phyloP scores from a whole-genome alignment of 208 protist species.

The Leptomonas pyrrhocoris region DNA sequence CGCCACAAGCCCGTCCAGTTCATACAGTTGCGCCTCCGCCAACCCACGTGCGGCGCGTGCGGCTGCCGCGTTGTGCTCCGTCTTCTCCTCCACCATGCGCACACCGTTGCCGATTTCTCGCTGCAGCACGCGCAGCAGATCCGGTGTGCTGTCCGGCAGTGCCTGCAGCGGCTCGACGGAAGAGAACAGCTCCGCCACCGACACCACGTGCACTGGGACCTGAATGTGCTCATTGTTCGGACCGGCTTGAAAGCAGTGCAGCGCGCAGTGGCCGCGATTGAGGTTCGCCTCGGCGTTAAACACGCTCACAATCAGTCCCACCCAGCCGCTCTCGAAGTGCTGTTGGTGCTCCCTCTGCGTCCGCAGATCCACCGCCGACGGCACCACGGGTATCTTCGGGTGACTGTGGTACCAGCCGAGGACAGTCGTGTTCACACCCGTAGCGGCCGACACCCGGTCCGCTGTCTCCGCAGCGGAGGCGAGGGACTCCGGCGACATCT shows the following conservation, averaged over 20 bases:
- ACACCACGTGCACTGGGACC: conserved; percentile 49
- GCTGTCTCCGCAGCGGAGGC: conserved; percentile 61
- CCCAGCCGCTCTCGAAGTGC: conserved; percentile 76
- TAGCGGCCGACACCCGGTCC: conserved; percentile 41
- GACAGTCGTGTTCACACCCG: conserved; percentile 47
- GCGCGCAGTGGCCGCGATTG: conserved; percentile 41
- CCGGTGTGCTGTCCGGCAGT: conserved; percentile 16
- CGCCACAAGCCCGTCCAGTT: conserved; percentile 46
- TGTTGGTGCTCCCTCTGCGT: conserved; percentile 81
- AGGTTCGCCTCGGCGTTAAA: conserved; percentile 57
- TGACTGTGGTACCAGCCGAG: conserved; percentile 93
- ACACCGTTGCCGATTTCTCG: conserved; percentile 40
- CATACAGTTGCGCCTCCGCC: conserved; percentile 44
- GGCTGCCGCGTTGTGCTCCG: conserved; percentile 26
- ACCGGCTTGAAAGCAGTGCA: conserved; percentile 77
- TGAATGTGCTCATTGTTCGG: conserved; percentile 43
- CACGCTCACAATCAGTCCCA: conserved; percentile 86
- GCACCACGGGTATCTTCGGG: conserved; percentile 73
- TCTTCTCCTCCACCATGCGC: conserved; percentile 29
- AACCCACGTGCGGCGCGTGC: conserved; percentile 44
- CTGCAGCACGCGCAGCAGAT: conserved; percentile 33
- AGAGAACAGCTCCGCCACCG: conserved; percentile 27
- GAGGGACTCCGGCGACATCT: conserved; percentile 62
- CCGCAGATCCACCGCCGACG: conserved; percentile 72
- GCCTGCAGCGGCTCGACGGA: conserved; percentile 5